These are phyloP conservation scores for Fusarium torreyae DNA, from an alignment of 2,329 filamentous ascomycete species.

Conservation along the genomic window DNA sequence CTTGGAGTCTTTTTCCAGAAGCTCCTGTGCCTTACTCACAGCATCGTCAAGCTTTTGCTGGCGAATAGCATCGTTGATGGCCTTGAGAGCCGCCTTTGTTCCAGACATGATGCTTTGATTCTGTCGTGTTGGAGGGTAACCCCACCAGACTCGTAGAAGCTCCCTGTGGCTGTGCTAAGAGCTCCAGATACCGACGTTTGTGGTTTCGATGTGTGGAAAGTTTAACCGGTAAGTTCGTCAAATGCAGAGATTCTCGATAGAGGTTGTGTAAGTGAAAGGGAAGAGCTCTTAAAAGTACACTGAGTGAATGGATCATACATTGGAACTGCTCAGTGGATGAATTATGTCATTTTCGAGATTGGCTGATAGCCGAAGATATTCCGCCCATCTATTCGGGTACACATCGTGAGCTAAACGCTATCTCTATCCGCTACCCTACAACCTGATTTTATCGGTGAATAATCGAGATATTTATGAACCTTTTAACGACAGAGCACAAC, in stretches of 20 bases:
- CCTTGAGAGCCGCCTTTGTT: constrained; percentile 83
- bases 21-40: constrained; percentile 75
- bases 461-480: too few relatives aligned
- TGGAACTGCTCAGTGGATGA: constrained; percentile 23
- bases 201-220: not conserved
- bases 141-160: constrained; percentile 36
- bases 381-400: not conserved
- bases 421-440: not conserved
- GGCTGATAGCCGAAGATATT: constrained; percentile 31
- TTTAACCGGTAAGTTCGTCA: not conserved
- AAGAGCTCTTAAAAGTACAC: constrained; percentile 1
- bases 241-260: not conserved
- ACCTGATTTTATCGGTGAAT: too few relatives aligned
- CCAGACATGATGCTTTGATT: constrained; percentile 61
- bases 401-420: not conserved
- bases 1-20: constrained; percentile 80
- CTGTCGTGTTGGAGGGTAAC: constrained; percentile 31
- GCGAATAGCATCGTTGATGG: constrained; percentile 83
- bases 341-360: constrained; percentile 37
- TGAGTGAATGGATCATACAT: constrained; percentile 26
- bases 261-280: not conserved
- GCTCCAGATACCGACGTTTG: not conserved
- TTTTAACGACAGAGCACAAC: too few relatives aligned
- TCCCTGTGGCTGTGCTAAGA: constrained; percentile 1
- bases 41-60: constrained; percentile 85